Base-by-base conservation (phyloP, 1,284 basidiomycete species). In the Gymnopus androsaceus region DNA sequence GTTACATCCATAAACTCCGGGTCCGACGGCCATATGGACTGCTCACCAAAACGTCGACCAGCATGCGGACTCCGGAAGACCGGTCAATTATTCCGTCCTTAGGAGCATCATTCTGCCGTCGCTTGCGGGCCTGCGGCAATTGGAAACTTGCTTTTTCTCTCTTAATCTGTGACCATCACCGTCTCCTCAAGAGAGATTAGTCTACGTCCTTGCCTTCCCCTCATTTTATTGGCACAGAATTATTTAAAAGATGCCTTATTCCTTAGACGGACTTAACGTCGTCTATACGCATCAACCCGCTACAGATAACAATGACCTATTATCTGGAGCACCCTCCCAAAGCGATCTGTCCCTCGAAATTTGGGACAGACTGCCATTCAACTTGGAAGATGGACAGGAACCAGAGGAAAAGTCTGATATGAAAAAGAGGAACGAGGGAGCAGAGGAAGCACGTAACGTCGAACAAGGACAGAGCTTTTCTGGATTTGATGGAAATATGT, bases 291-390 rank as follows among this genome's bases (percentile, higher is more conserved):
- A 72, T 14, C 75, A 76, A 21, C 68, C 76, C 27, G 66, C 75
- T 51, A 72, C 75, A 40, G 75, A 83, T 67, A 65, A 72, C 57
- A 80, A 80, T 63, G 84, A 88, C 60, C 75, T 89, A 40, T 78
- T 89, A 57, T 72, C 82, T 1, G 75, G 82, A 1, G 51, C 41
- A 15, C 74, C 83, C n/a, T n/a, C n/a, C 2, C 84, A 84, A 8
- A 90, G 90, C 68, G 78, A 92, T 52, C 79, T 80, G n/a, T 53
- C 51, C 21, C 51, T 53, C 23, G 51, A 52, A 23, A 76, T 92
- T 46, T 94, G 92, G 92, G 88, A 90, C 9, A 88, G 88, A 69
- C 78, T 93, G 59, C 74, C 84, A 9, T 94, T 94, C 71, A 84
- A 90, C 56, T 84, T 84, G 1, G 89, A 92, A 67, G 89, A 51